A percentile compares a stretch with the other conserved stretches of the same genome.
phyloP scores from a whole-genome alignment of 2,329 filamentous ascomycete species.

The Phyllosticta capitalensis region DNA sequence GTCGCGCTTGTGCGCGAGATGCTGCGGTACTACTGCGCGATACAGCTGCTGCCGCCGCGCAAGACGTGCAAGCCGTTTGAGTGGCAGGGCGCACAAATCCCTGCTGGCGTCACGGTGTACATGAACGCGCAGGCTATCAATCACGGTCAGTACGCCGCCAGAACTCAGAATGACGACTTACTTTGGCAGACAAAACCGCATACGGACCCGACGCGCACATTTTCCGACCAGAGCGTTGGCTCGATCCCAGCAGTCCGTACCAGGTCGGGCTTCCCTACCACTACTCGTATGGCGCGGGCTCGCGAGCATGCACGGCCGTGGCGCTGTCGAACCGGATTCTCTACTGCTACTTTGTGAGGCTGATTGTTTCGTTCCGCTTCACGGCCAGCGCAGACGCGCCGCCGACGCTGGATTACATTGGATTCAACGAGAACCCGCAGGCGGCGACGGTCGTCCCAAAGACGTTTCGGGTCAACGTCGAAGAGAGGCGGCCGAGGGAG shows the following conservation, averaged over 20 bases:
- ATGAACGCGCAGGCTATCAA: slow-evolving; percentile 11
- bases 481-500: slow-evolving; percentile 6
- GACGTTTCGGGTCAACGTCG: slow-evolving; percentile 1
- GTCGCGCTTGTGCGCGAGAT: slow-evolving; percentile 7
- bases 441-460: slow-evolving; percentile 6
- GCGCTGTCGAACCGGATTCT: slow-evolving; percentile 6
- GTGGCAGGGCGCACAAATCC: slow-evolving; percentile 1
- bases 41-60: slow-evolving; percentile 8
- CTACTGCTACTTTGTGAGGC: slow-evolving; percentile 2
- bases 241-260: slow-evolving; percentile 1
- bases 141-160: background rate
- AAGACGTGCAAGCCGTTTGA: slow-evolving; percentile 6
- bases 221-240: slow-evolving; percentile 8
- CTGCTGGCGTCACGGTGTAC: slow-evolving; percentile 6
- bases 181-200: background rate
- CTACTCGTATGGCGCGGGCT: slow-evolving; percentile 8
- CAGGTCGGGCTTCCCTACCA: slow-evolving; percentile 5
- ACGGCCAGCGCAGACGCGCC: slow-evolving; percentile 1
- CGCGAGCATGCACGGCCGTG: slow-evolving; percentile 4
- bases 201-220: slow-evolving; percentile 6
- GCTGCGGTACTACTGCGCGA: slow-evolving; percentile 9
- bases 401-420: slow-evolving; percentile 5
- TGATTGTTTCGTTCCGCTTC: slow-evolving; percentile 8
- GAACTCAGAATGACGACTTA: background rate
- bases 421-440: slow-evolving; percentile 8